Evolutionary conservation across 441 rosid genomes (phyloP).

Genomic region (Omphalea diandra): DNA sequence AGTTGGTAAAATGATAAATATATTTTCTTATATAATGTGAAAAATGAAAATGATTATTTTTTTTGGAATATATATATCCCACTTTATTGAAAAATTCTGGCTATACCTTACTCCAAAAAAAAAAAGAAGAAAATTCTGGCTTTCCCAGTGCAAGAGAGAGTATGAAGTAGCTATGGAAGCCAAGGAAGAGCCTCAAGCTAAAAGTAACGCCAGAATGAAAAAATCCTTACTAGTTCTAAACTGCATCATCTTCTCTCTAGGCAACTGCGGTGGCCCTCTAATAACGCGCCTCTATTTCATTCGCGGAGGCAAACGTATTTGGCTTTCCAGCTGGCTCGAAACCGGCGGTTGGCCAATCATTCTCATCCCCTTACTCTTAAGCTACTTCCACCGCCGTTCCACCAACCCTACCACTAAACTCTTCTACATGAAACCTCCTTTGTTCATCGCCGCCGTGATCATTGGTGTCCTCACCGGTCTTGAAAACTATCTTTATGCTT

Average conservation of each 20-base stretch:
- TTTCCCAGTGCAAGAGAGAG: too few species aligned
- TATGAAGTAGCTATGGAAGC: conserved; percentile 13
- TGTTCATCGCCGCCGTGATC: conserved; percentile 36
- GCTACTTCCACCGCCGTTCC: conserved; percentile 40
- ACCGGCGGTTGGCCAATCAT: conserved; percentile 61
- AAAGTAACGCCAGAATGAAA: conserved; percentile 21
- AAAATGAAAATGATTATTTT: too few species aligned
- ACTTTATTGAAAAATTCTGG: too few species aligned
- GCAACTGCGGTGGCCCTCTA: conserved; percentile 63
- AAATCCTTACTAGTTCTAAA: conserved; percentile 44
- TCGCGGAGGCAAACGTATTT: conserved; percentile 62
- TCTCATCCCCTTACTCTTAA: conserved; percentile 41
- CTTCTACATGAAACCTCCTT: conserved; percentile 38
- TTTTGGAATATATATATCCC: too few species aligned
- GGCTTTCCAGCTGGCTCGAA: conserved; percentile 72
- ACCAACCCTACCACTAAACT: conserved; percentile 25
- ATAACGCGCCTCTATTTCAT: conserved; percentile 71
- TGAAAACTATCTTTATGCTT: conserved; percentile 68
- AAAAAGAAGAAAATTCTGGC: too few species aligned
- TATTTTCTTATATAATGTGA: too few species aligned
- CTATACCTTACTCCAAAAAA: too few species aligned
- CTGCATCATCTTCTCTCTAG: conserved; percentile 45
- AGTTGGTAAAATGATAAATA: too few species aligned
- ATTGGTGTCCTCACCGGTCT: conserved; percentile 57
- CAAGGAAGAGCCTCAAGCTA: background rate